Evolutionary conservation across 495 filamentous ascomycete genomes (phyloP).

Genomic region (Acidiella bohemica): DNA sequence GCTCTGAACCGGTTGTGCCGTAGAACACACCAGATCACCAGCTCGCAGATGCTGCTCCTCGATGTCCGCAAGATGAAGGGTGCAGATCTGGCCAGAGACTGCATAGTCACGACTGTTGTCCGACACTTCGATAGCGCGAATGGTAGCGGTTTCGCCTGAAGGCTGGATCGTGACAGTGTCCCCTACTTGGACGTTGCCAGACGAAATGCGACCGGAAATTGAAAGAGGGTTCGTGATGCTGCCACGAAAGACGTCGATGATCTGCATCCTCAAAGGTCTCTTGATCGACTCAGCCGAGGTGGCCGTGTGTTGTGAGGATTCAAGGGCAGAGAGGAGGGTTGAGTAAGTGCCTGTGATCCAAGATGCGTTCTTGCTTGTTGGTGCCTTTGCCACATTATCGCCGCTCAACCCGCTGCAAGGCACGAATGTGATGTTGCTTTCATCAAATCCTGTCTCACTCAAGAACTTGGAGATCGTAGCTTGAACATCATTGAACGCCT

Average conservation of each 20-base stretch:
- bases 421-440: slow-evolving; percentile 68
- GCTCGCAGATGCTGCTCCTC: slow-evolving; percentile 65
- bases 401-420: slow-evolving; percentile 81
- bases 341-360: slow-evolving; percentile 60
- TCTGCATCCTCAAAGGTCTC: slow-evolving; percentile 72
- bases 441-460: slow-evolving; percentile 61
- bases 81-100: slow-evolving; percentile 84
- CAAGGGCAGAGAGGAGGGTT: slow-evolving; percentile 71
- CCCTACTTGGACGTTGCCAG: slow-evolving; percentile 70
- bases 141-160: slow-evolving; percentile 57
- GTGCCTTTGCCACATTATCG: slow-evolving; percentile 58
- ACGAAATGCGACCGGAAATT: slow-evolving; percentile 73
- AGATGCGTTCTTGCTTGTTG: slow-evolving; percentile 39
- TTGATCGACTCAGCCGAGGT: slow-evolving; percentile 48
- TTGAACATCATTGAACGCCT: slow-evolving; percentile 68
- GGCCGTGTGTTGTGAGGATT: slow-evolving; percentile 51
- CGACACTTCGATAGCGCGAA: slow-evolving; percentile 68
- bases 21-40: slow-evolving; percentile 73
- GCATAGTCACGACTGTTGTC: slow-evolving; percentile 69
- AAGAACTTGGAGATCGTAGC: slow-evolving; percentile 75
- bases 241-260: slow-evolving; percentile 72
- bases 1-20: slow-evolving; percentile 50
- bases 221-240: slow-evolving; percentile 59
- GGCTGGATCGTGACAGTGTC: slow-evolving; percentile 71
- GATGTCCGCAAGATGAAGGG: slow-evolving; percentile 72